A percentile compares a stretch with the other conserved stretches of the same genome.
Evolutionary conservation across 2,329 filamentous ascomycete species (phyloP).

Genomic region (Aspergillus hiratsukae): DNA sequence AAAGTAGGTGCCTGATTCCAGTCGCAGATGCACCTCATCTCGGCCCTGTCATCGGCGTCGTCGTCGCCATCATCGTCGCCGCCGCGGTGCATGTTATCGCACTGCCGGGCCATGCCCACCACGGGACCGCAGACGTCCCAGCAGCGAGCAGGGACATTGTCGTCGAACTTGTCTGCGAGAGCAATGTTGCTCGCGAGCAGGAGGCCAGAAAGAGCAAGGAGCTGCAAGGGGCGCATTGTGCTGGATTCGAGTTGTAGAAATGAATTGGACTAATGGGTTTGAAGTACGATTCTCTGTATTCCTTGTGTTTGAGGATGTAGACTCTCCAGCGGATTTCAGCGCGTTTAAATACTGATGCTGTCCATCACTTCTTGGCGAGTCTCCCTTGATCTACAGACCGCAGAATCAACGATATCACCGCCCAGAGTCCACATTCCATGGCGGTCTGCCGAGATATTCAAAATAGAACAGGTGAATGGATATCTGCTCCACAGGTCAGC

Average conservation of each 20-base stretch:
- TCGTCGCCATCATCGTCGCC: constrained; percentile 8
- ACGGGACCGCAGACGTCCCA: constrained; percentile 22
- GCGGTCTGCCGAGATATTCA: not conserved
- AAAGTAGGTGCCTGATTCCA: constrained; percentile 21
- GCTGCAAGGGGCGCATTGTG: constrained; percentile 18
- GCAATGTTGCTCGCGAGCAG: constrained; percentile 19
- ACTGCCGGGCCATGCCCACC: constrained; percentile 20
- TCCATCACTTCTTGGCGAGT: not conserved
- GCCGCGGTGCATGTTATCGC: constrained; percentile 20
- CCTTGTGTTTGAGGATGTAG: not conserved
- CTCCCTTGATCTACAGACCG: not conserved
- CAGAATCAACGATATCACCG: not conserved
- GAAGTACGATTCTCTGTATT: not conserved
- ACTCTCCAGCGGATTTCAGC: not conserved
- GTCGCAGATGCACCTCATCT: constrained; percentile 26
- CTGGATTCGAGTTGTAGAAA: not conserved
- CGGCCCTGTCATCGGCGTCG: constrained; percentile 21
- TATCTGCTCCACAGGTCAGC: not conserved
- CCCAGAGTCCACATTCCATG: not conserved
- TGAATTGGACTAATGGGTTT: not conserved
- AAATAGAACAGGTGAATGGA: not conserved
- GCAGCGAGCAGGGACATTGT: constrained; percentile 27
- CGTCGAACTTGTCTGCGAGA: constrained; percentile 24
- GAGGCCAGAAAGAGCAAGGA: constrained; percentile 22
- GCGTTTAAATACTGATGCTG: not conserved